phyloP scores from a whole-genome alignment of 2,329 filamentous ascomycete species.

The Pseudocercospora fijiensis region DNA sequence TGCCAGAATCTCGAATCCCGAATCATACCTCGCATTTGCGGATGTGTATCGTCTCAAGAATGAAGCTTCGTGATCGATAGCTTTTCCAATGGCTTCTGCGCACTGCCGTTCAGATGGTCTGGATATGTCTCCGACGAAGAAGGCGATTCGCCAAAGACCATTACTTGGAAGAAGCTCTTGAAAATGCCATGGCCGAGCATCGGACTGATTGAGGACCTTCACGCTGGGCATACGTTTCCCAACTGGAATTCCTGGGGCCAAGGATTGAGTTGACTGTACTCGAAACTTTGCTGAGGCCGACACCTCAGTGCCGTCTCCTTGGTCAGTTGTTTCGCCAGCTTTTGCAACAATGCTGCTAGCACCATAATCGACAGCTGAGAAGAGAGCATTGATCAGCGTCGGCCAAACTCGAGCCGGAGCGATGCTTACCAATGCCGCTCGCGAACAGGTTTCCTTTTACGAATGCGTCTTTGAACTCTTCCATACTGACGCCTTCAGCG shows the following conservation, averaged over 20 bases:
- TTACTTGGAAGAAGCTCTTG: constrained; percentile 22
- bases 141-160: constrained; percentile 25
- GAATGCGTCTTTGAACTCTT: constrained; percentile 35
- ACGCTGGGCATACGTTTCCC: constrained; percentile 20
- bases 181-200: constrained; percentile 20
- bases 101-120: constrained; percentile 45
- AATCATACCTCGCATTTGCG: constrained; percentile 39
- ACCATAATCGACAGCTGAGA: constrained; percentile 56
- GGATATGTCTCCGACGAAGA: constrained; percentile 31
- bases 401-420: neutral
- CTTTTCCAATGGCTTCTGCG: constrained; percentile 37
- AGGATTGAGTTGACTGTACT: constrained; percentile 40
- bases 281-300: constrained; percentile 14
- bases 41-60: constrained; percentile 37
- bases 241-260: constrained; percentile 8
- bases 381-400: neutral
- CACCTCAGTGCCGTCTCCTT: constrained; percentile 53
- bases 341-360: constrained; percentile 58
- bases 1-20: constrained; percentile 58
- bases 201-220: constrained; percentile 22
- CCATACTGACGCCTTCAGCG: constrained; percentile 55
- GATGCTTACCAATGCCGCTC: neutral
- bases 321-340: constrained; percentile 43
- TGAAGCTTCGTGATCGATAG: constrained; percentile 2
- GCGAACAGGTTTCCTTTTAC: constrained; percentile 15